These are phyloP conservation scores for Tulasnella calospora DNA, from an alignment of 768 basidiomycete genomes.

Conservation along the genomic window DNA sequence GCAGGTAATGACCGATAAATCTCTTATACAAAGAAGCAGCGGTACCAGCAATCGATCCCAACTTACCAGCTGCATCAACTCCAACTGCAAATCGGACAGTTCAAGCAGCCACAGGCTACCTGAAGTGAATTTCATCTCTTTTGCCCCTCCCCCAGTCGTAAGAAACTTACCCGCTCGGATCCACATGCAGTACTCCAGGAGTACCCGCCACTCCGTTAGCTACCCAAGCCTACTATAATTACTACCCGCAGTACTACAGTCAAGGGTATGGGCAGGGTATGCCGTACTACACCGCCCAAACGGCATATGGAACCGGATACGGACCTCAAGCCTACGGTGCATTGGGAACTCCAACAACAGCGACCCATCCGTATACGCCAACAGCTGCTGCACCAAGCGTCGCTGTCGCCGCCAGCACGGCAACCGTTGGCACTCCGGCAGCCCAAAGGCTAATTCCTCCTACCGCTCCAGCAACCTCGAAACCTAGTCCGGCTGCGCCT, in stretches of 20 bases:
- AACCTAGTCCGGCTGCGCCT: conserved; percentile 30
- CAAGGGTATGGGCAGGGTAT: conserved; percentile 9
- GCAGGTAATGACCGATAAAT: not conserved
- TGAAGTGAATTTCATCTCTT: conserved; percentile 5
- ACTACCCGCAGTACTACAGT: conserved; percentile 17
- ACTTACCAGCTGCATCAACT: conserved; percentile 45
- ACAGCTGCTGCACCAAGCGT: conserved; percentile 33
- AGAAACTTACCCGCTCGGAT: not conserved
- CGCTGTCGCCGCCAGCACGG: conserved; percentile 31
- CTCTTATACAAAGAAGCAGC: not conserved
- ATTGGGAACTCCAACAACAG: conserved; percentile 31
- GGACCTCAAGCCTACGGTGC: conserved; percentile 40
- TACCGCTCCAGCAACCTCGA: conserved; percentile 32
- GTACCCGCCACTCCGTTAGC: not conserved
- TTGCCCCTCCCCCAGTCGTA: not conserved
- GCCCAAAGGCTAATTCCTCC: conserved; percentile 19
- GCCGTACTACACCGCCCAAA: conserved; percentile 15
- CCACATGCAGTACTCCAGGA: not conserved
- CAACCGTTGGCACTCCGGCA: not conserved
- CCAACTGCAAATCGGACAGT: conserved; percentile 28
- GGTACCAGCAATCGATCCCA: conserved; percentile 65
- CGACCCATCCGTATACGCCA: conserved; percentile 31
- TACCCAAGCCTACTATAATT: conserved; percentile 10
- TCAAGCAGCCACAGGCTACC: conserved; percentile 21
- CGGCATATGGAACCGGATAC: conserved; percentile 31